Evolutionary conservation across 306 rosid species (phyloP), one percentile per base, ranked within the genome.

Genomic region (Malus asiatica): DNA sequence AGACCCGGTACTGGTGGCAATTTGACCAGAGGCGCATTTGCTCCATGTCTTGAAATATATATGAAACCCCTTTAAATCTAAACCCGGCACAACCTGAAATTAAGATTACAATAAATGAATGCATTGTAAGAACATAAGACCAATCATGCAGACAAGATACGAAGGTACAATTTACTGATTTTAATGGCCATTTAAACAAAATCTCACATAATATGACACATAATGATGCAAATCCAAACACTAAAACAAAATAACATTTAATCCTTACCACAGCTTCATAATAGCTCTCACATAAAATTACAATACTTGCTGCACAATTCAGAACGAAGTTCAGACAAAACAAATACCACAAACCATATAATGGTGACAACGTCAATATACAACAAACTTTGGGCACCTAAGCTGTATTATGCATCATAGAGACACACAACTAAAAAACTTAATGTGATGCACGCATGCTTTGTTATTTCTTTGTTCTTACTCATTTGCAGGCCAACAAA

Each of bases 1-100:
- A 81, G 82, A 90, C 87, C 59, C 86, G 89, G 84, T 83, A 83
- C 74, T 87, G 89, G 90, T 89, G 91, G 90, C 96, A 90, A 77
- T 90, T 89, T 84, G 96, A 83, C 86, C 82, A 84, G 83, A 86
- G 80, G 85, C 76, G 79, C 77, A 74, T 88, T 82, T 84, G 84
- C 88, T 92, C 99, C 99, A 92, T 96, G 77, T 89, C 90, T 89
- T 67, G 22, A 66, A 78, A 75, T 76, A 63, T 80, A 83, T 68
- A 74, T 80, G 71, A 82, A 88, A 59, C 62, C 62, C 74, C 79
- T 83, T 86, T 66, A 79, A 74, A 81, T 89, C 87, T 86, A 88
- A 87, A 80, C 81, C 82, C 83, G 73, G 82, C 63, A 82, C 78
- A 77, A 79, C 88, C 97, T 92, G 87, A 23, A 11, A 69, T 57